Conservation (phyloP, 1,139 yeast species). For the Pichia sp. region DNA sequence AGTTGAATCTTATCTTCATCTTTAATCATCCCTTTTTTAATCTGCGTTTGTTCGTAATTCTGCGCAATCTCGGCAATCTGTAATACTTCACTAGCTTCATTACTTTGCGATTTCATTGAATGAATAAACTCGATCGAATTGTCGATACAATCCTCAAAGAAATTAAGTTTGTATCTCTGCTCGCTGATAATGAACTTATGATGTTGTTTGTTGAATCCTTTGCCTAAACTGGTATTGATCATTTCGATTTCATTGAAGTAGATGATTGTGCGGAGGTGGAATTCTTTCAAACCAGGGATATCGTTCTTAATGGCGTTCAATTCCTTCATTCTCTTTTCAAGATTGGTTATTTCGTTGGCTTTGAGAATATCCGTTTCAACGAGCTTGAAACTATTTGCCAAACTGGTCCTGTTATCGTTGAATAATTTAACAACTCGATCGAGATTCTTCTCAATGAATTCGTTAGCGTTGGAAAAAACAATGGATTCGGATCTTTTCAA, state of each 20-base stretch:
- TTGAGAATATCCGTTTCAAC: slow-evolving; percentile 14
- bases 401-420: background rate
- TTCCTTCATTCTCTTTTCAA: slow-evolving; percentile 5
- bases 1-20: slow-evolving; percentile 4
- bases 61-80: slow-evolving; percentile 11
- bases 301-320: background rate
- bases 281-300: slow-evolving; percentile 3
- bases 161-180: slow-evolving; percentile 10
- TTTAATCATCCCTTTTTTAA: background rate
- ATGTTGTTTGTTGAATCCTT: slow-evolving; percentile 6
- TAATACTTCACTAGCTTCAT: slow-evolving; percentile 16
- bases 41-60: background rate
- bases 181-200: slow-evolving; percentile 9
- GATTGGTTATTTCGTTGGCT: slow-evolving; percentile 5
- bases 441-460: slow-evolving; percentile 4
- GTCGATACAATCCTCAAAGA: slow-evolving; percentile 10
- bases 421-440: background rate
- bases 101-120: slow-evolving; percentile 13
- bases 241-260: slow-evolving; percentile 9
- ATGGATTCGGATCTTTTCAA: slow-evolving; percentile 7
- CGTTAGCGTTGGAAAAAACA: slow-evolving; percentile 1
- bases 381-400: slow-evolving; percentile 5
- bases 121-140: slow-evolving; percentile 8
- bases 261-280: slow-evolving; percentile 5
- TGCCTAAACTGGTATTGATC: slow-evolving; percentile 9